Base-by-base conservation (phyloP, 257 asterid species). In the Galeopsis tetrahit region DNA sequence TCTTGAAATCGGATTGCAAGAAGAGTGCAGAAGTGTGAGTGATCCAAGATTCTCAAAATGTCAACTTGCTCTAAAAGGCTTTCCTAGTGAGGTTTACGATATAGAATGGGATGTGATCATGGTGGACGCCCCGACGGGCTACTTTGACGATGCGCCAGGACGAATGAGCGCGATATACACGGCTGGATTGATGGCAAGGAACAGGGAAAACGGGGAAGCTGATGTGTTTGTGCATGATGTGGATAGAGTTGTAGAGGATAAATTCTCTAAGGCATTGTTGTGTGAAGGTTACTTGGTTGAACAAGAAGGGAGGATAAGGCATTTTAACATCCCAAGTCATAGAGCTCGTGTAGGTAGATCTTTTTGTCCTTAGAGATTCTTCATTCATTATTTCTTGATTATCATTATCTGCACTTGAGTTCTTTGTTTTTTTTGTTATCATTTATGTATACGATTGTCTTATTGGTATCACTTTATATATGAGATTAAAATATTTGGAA, bases 71-170 rank as follows among this genome's bases (percentile, higher is more conserved):
- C 59, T 93, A 2, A 86, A 86, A 49, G 89, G 85, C 0, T 70
- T 93, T 43, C 96, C 97, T 1, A 73, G 61, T 35, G 87, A 84
- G 42, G 77, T 90, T 0, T 90, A 88, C 55, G 97, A 93, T 4
- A 66, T 81, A 0, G 96, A 90, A 5, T 93, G 97, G 98, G 98
- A 93, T 65, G 2, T 93, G 71, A 86, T 93, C 75, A 93, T 93
- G 97, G 96, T 93, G 62, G 98, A 93, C 40, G 98, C 98, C 3
- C 97, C 98, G 0, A 90, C 96, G 0, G 96, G 98, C 6, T 90
- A 88, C 79, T 85, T 82, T 17, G 92, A 89, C 1, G 89, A 73
- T 4, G 95, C 97, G 0, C 97, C 98, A 0, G 96, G 98, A 15
- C 80, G 98, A 68, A 93, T 90, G 98, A 85, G 75, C 14, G 98